Base-by-base conservation (phyloP, 139 green algal species). In the Asterochloris erici region DNA sequence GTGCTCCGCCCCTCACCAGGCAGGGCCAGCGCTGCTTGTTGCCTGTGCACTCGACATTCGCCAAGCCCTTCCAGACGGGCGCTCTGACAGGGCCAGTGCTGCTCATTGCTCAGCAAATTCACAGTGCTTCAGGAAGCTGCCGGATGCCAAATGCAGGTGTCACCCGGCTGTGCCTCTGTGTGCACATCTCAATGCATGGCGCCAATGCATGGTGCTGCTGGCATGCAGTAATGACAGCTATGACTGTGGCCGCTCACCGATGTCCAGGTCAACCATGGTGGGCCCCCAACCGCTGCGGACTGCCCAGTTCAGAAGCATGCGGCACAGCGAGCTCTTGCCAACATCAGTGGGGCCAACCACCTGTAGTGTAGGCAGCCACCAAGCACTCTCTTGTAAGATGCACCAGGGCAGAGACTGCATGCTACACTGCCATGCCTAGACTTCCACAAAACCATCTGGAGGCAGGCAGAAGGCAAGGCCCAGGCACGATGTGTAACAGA, bases 261-360 rank as follows among this genome's bases (percentile, higher is more conserved):
- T 94, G 88, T 98, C 96, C 26, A 98, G 84, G 84, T 98, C 96
- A 16, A 96, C 91, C 68, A 94, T 91, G 0, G 88, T 92, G 17
- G 96, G 94, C 1, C 90, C 79, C 85, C 90, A 95, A 21, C 85
- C 88, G 9, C 47, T 70, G 4, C 96, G 87, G 68, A 96, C 91
- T 11, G 92, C 96, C 84, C 96, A 99, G 83, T 97, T 98, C 23
- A 94, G 79, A 78, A 99, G 89, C 26, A 97, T 92, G 16, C 85
- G 89, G 82, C 84, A 92, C 63, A 99, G 79, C 13, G 91, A 96
- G 84, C 81, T 93, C 85, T 99, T 99, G 69, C 93, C 95, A 0
- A 88, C 87, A 90, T 98, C 96, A 16, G 89, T 94, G 12, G 95
- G 95, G 0, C 96, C 96, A 14, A 96, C 90, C 38, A 98, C 79